Conservation (phyloP, 2,329 filamentous ascomycete species). For the Pseudogymnoascus sp. region DNA sequence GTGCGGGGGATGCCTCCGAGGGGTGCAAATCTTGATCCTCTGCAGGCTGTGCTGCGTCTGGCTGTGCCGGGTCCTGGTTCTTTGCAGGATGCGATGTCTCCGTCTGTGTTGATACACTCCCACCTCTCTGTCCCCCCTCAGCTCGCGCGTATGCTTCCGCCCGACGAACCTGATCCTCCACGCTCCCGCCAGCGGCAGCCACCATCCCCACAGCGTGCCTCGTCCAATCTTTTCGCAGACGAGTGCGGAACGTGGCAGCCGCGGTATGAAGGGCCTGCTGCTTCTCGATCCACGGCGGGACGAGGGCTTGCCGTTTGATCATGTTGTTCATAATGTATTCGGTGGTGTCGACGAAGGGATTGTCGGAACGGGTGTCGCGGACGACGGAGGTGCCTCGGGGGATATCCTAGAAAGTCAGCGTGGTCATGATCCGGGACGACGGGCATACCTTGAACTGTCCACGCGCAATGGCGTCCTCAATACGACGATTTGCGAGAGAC, state of each 20-base stretch:
- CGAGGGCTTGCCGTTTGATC: slow-evolving; percentile 90
- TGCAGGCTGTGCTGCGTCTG: too few relatives aligned
- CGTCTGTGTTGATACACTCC: slow-evolving; percentile 40
- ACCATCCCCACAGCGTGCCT: slow-evolving; percentile 75
- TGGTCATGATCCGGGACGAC: not conserved
- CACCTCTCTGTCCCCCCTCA: slow-evolving; percentile 50
- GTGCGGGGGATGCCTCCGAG: not conserved
- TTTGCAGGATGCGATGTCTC: slow-evolving; percentile 8
- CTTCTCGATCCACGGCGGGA: slow-evolving; percentile 98
- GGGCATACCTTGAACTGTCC: slow-evolving; percentile 63
- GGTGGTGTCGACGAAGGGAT: slow-evolving; percentile 89
- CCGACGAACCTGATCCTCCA: slow-evolving; percentile 63
- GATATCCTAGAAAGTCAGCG: slow-evolving; percentile 50
- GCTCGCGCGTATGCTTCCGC: slow-evolving; percentile 70
- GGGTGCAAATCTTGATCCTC: too few relatives aligned
- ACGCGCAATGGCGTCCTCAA: slow-evolving; percentile 86
- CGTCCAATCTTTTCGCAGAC: slow-evolving; percentile 77
- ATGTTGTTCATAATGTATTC: slow-evolving; percentile 99
- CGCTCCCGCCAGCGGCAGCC: slow-evolving; percentile 63
- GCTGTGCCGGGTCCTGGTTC: too few relatives aligned
- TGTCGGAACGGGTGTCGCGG: slow-evolving; percentile 72
- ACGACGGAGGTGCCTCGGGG: slow-evolving; percentile 72
- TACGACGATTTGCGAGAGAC: slow-evolving; percentile 80
- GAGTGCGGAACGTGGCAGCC: slow-evolving; percentile 59
- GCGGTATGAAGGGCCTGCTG: slow-evolving; percentile 79